phyloP scores from a whole-genome alignment of 2,329 filamentous ascomycete genomes.

The Scopulariopsis brevicaulis region DNA sequence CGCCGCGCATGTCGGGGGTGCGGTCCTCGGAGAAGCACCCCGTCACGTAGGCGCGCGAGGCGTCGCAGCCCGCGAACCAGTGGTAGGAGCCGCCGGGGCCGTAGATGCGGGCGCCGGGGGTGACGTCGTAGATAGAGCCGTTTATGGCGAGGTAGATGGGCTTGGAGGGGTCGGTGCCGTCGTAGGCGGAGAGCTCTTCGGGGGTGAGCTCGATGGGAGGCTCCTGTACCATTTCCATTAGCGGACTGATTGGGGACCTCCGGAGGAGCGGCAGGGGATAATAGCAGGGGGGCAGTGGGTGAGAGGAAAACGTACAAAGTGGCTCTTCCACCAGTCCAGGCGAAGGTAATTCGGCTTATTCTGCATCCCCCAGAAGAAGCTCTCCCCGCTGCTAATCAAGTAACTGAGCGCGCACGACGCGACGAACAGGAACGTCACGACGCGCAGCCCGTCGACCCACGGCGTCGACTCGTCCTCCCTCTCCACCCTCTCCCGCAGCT shows the following conservation, averaged over 20 bases:
- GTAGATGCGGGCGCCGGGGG: conserved; percentile 57
- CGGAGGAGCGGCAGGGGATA: not conserved
- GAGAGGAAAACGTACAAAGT: conserved; percentile 37
- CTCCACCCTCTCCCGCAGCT: conserved; percentile 11
- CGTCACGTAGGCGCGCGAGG: conserved; percentile 80
- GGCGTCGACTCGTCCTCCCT: conserved; percentile 55
- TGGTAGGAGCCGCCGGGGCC: conserved; percentile 79
- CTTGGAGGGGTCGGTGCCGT: conserved; percentile 62
- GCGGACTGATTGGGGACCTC: not conserved
- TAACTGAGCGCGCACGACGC: conserved; percentile 64
- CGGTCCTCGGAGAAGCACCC: conserved; percentile 84
- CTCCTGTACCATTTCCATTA: conserved; percentile 27
- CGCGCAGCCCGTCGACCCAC: conserved; percentile 56
- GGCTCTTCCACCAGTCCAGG: conserved; percentile 43
- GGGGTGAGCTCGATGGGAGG: conserved; percentile 63
- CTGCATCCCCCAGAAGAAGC: conserved; percentile 54
- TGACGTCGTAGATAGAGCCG: conserved; percentile 76
- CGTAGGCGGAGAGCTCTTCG: conserved; percentile 59
- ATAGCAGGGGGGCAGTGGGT: not conserved
- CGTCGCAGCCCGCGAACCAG: conserved; percentile 79
- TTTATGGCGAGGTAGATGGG: conserved; percentile 90
- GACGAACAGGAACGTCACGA: conserved; percentile 54
- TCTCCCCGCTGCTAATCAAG: conserved; percentile 60
- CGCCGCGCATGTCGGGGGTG: conserved; percentile 73
- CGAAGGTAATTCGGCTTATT: conserved; percentile 51